phyloP scores from a whole-genome alignment of 2,329 filamentous ascomycete species.

The Hirsutella thompsonii region DNA sequence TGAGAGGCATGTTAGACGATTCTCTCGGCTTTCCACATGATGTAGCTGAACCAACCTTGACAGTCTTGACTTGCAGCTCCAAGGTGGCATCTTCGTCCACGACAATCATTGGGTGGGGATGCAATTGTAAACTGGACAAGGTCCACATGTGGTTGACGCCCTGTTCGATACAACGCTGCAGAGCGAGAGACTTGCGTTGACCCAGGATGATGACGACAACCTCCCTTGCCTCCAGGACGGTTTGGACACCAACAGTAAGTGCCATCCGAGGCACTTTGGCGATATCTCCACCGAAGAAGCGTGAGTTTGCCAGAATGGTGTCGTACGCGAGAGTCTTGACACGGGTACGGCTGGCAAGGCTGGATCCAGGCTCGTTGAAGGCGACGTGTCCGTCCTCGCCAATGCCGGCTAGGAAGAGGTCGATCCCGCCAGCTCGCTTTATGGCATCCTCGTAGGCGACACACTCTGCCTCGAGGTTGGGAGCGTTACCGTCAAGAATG shows the following conservation, averaged over 20 bases:
- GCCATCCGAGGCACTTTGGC: conserved; percentile 68
- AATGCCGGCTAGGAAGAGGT: conserved; percentile 75
- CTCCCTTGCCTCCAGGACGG: conserved; percentile 68
- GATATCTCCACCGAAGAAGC: conserved; percentile 70
- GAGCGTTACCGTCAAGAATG: conserved; percentile 70
- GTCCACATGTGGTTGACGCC: conserved; percentile 90
- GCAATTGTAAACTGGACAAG: conserved; percentile 66
- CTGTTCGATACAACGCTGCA: conserved; percentile 71
- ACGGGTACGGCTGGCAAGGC: conserved; percentile 61
- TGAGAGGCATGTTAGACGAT: background rate
- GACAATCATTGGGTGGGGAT: conserved; percentile 70
- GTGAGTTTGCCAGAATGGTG: conserved; percentile 73
- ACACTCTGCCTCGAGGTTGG: conserved; percentile 64
- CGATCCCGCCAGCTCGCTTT: conserved; percentile 61
- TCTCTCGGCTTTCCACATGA: background rate
- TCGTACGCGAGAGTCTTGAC: conserved; percentile 83
- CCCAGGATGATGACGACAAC: conserved; percentile 75
- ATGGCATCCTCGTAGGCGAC: conserved; percentile 71
- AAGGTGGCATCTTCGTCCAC: conserved; percentile 70
- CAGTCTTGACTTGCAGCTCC: conserved; percentile 62
- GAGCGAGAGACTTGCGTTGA: conserved; percentile 65
- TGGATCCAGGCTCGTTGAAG: conserved; percentile 82
- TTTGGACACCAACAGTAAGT: conserved; percentile 74
- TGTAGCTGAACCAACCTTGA: conserved; percentile 32
- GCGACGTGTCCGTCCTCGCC: conserved; percentile 81